Conservation (phyloP, 2,329 filamentous ascomycete genomes). For the Fusarium haematococcum region DNA sequence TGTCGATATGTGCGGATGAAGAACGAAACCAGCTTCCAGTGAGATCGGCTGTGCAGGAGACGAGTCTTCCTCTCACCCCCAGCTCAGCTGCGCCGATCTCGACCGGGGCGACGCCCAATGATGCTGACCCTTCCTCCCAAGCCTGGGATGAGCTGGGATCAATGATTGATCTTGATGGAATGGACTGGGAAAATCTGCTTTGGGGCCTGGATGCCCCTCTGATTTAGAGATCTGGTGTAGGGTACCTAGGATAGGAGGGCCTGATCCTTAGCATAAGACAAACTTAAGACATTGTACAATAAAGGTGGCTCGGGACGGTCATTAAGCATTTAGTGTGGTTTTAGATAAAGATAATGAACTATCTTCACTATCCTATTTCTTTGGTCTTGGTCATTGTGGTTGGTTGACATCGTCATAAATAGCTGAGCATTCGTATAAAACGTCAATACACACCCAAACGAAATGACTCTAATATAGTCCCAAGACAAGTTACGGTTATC, state of each 20-base stretch:
- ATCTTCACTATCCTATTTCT: not conserved
- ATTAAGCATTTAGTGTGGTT: not conserved
- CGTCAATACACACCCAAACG: not conserved
- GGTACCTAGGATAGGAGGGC: not conserved
- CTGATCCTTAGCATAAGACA: not conserved
- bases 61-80: slow-evolving; percentile 45
- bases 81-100: slow-evolving; percentile 40
- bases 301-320: not conserved
- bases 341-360: not conserved
- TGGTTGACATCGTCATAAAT: not conserved
- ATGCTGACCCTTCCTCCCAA: slow-evolving; percentile 30
- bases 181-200: slow-evolving; percentile 52
- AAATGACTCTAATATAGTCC: not conserved
- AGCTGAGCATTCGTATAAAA: not conserved
- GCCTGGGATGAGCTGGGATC: slow-evolving; percentile 46
- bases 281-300: not conserved
- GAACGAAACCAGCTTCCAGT: not conserved
- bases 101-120: slow-evolving; percentile 19
- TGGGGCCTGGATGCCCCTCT: slow-evolving; percentile 51
- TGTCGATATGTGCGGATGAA: slow-evolving; percentile 27
- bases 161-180: slow-evolving; percentile 48
- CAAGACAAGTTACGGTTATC: not conserved
- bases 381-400: not conserved
- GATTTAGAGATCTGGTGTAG: slow-evolving; percentile 34
- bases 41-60: not conserved